Base-by-base conservation (phyloP, 1,284 basidiomycete species). In the Moniliella sp. region DNA sequence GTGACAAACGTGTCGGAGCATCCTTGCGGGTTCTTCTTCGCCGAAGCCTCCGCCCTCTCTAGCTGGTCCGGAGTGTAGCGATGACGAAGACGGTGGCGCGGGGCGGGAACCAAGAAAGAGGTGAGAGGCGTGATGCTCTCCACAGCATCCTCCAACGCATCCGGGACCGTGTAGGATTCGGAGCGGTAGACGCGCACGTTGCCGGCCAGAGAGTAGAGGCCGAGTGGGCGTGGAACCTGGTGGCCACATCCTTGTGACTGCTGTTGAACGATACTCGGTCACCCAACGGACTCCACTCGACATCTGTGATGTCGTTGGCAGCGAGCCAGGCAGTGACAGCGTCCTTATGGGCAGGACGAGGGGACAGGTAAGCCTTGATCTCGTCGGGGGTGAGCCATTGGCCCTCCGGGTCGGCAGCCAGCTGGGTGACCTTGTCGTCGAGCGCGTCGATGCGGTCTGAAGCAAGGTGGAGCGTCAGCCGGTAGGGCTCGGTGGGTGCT, bases 371-470 rank as follows among this genome's bases (percentile, higher is more conserved):
- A 13, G 12, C 16, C n/a, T 28, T 27, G 7, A 42, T n/a, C 15
- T 42, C 23, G 13, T 40, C 40, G 5, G 18, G 25, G 15, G 18
- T 35, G 19, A 42, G 34, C 39, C 39, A 40, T n/a, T n/a, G n/a
- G n/a, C n/a, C n/a, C n/a, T n/a, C n/a, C n/a, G n/a, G n/a, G n/a
- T n/a, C n/a, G n/a, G n/a, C n/a, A n/a, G n/a, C n/a, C n/a, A n/a
- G n/a, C n/a, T n/a, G n/a, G n/a, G n/a, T n/a, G n/a, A n/a, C n/a
- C n/a, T n/a, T n/a, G n/a, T n/a, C n/a, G n/a, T n/a, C n/a, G n/a
- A n/a, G n/a, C n/a, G n/a, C n/a, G n/a, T n/a, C n/a, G n/a, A n/a
- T n/a, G n/a, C n/a, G n/a, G n/a, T n/a, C n/a, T n/a, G n/a, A n/a
- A n/a, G n/a, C n/a, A n/a, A n/a, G n/a, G n/a, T n/a, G n/a, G n/a